Evolutionary conservation across 768 basidiomycete species (phyloP).

Genomic region (Pilatotrama ljubarskyi): DNA sequence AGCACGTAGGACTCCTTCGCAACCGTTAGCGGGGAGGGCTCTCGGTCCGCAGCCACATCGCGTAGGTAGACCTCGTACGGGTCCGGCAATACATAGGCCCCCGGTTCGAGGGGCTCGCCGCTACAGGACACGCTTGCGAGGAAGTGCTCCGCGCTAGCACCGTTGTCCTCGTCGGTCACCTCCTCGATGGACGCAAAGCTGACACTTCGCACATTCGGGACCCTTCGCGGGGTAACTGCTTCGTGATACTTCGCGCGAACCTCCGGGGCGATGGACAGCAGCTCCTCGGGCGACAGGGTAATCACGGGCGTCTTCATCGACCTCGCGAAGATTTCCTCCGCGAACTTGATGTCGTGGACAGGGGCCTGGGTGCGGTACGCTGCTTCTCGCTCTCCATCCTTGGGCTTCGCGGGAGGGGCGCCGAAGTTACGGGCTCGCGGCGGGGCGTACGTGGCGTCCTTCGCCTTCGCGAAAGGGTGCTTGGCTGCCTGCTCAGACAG

Average conservation of each 20-base stretch:
- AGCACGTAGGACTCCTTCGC: conserved; percentile 12
- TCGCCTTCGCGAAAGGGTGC: background rate
- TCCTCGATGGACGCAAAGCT: too few species aligned
- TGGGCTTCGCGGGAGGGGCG: background rate
- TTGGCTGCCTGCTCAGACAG: background rate
- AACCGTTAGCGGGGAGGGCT: background rate
- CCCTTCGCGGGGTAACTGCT: too few species aligned
- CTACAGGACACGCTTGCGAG: too few species aligned
- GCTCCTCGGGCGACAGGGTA: background rate
- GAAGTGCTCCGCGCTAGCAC: too few species aligned
- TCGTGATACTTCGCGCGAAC: conserved; percentile 30
- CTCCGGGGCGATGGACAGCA: background rate
- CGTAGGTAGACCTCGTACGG: conserved; percentile 12
- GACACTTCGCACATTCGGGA: too few species aligned
- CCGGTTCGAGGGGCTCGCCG: background rate
- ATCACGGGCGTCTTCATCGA: background rate
- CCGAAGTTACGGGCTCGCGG: background rate
- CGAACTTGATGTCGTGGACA: background rate
- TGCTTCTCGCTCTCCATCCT: background rate
- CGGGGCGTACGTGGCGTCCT: background rate
- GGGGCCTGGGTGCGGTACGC: too few species aligned
- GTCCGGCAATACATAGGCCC: background rate
- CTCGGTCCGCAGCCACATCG: background rate
- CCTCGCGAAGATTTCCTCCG: background rate
- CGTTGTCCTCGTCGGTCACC: too few species aligned